A percentile compares a stretch with the other conserved stretches of the same genome.
Evolutionary conservation across 192 early-diverging fungal species (phyloP).

Genomic region (Rhizophagus sp.): DNA sequence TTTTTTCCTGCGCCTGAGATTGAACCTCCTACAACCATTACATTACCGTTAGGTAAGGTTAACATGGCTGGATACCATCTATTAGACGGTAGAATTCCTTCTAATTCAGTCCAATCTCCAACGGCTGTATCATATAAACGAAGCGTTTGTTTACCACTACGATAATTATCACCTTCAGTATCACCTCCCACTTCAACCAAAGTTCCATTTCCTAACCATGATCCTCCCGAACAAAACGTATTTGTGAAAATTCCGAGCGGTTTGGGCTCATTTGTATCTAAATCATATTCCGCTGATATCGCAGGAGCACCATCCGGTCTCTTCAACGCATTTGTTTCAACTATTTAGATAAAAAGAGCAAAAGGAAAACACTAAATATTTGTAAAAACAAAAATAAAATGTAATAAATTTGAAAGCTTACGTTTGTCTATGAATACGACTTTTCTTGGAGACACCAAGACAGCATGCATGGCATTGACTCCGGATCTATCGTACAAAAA

Average conservation of each 20-base stretch:
- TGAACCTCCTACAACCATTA: constrained; percentile 59
- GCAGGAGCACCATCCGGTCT: too few relatives aligned
- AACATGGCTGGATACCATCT: constrained; percentile 56
- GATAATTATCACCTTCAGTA: constrained; percentile 1
- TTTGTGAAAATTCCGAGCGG: constrained; percentile 48
- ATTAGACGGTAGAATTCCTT: constrained; percentile 35
- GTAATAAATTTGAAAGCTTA: constrained; percentile 30
- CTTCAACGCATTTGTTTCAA: too few relatives aligned
- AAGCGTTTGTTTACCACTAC: too few relatives aligned
- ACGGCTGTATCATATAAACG: too few relatives aligned
- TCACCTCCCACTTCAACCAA: constrained; percentile 54
- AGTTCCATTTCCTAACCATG: constrained; percentile 54
- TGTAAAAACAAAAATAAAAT: too few relatives aligned
- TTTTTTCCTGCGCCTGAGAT: constrained; percentile 48
- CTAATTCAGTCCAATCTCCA: constrained; percentile 46
- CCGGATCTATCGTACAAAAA: constrained; percentile 32
- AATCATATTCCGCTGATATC: constrained; percentile 41
- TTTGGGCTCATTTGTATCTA: constrained; percentile 42
- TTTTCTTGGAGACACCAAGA: constrained; percentile 44
- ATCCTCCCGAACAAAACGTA: constrained; percentile 57
- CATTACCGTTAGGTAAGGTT: constrained; percentile 38
- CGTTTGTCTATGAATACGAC: constrained; percentile 54
- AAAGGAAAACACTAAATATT: too few relatives aligned
- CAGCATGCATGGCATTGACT: constrained; percentile 53
- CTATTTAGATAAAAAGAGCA: too few relatives aligned